A percentile compares a stretch with the other conserved stretches of the same genome.
Conservation (phyloP, 2,329 filamentous ascomycete species). For the Pseudovirgaria hyperparasitica region DNA sequence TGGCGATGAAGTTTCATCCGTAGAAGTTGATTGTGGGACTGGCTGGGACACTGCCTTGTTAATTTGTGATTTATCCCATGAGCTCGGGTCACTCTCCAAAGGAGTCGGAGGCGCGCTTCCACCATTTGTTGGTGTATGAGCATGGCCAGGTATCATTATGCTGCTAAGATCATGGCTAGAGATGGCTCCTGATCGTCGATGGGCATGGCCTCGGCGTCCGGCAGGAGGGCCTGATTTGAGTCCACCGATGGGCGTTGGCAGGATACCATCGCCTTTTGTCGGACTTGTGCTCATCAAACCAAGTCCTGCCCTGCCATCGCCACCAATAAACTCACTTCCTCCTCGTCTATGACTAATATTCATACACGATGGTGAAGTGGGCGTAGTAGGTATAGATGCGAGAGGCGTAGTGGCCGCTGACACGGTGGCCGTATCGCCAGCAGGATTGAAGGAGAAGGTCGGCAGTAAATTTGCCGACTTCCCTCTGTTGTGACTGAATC, state of each 20-base stretch:
- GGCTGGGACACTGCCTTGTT: constrained; percentile 28
- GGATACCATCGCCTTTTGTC: constrained; percentile 48
- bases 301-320: constrained; percentile 42
- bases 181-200: constrained; percentile 69
- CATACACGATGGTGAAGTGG: constrained; percentile 38
- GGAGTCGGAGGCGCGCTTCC: constrained; percentile 56
- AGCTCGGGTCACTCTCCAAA: constrained; percentile 31
- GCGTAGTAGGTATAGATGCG: constrained; percentile 19
- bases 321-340: constrained; percentile 78
- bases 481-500: constrained; percentile 22
- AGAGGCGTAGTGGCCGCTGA: constrained; percentile 21
- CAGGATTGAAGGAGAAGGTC: constrained; percentile 36
- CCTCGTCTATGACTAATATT: constrained; percentile 57
- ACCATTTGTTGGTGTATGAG: constrained; percentile 39
- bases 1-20: constrained; percentile 9
- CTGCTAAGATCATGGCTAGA: constrained; percentile 70
- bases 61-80: constrained; percentile 17
- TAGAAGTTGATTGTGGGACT: constrained; percentile 13
- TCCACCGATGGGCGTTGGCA: constrained; percentile 42
- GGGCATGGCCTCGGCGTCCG: constrained; percentile 57
- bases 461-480: constrained; percentile 32
- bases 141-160: constrained; percentile 49
- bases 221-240: constrained; percentile 35
- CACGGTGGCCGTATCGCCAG: constrained; percentile 19
- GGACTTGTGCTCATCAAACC: constrained; percentile 56